Evolutionary conservation across 2,329 filamentous ascomycete genomes (phyloP).

Genomic region (Coccinonectria pachysandricola): DNA sequence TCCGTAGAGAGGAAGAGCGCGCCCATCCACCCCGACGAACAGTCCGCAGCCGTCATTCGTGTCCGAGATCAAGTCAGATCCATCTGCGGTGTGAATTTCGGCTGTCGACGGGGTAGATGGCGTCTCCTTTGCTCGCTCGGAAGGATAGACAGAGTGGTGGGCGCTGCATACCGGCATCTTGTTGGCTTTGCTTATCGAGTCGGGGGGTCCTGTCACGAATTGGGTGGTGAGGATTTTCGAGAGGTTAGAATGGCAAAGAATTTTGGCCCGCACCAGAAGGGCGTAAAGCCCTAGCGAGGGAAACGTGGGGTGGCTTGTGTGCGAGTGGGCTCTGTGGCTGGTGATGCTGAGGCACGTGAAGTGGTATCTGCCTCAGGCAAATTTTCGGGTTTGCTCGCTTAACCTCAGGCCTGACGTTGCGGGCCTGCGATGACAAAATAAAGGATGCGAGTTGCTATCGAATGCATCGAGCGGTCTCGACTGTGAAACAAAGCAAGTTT

Average conservation of each 20-base stretch:
- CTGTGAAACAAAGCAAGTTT: too few relatives aligned
- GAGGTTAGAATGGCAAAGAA: conserved; percentile 22
- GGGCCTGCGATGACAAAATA: conserved; percentile 3
- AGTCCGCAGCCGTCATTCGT: too few relatives aligned
- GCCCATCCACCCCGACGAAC: too few relatives aligned
- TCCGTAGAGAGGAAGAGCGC: conserved; percentile 5
- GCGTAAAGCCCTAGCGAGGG: conserved; percentile 28
- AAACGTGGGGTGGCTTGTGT: conserved; percentile 9
- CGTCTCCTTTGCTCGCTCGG: too few relatives aligned
- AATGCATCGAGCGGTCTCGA: too few relatives aligned
- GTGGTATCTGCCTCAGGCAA: conserved; percentile 8
- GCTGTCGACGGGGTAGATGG: too few relatives aligned
- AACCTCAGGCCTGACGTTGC: not conserved
- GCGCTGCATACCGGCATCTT: conserved; percentile 32
- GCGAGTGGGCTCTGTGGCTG: conserved; percentile 11
- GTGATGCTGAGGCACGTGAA: conserved; percentile 9
- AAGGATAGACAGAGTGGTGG: conserved; percentile 3
- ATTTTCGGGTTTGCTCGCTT: not conserved
- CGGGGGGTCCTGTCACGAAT: conserved; percentile 15
- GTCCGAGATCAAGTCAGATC: too few relatives aligned
- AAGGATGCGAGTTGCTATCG: not conserved
- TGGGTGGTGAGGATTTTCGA: conserved; percentile 23
- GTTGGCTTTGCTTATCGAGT: conserved; percentile 29
- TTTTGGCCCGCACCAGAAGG: conserved; percentile 24
- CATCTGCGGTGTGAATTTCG: too few relatives aligned